A percentile compares a stretch with the other conserved stretches of the same genome.
Evolutionary conservation across 2,329 filamentous ascomycete genomes (phyloP).

Genomic region (Penicillium brasilianum): DNA sequence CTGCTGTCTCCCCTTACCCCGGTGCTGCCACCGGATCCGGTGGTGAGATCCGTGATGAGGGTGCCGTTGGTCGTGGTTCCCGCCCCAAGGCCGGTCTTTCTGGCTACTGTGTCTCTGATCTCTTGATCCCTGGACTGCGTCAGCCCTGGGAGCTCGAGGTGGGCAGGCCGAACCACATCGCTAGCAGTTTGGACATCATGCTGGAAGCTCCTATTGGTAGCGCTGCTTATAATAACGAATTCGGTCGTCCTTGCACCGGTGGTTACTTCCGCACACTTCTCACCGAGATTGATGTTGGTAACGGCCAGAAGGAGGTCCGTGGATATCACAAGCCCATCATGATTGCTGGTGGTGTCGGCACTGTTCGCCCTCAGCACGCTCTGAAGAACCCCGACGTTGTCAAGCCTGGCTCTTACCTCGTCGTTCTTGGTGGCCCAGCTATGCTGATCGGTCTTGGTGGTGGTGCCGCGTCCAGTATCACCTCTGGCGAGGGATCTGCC

Average conservation of each 20-base stretch:
- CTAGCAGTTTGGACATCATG: conserved; percentile 96
- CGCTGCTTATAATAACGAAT: conserved; percentile 97
- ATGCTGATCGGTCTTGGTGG: conserved; percentile 98
- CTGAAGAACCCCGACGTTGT: conserved; percentile 82
- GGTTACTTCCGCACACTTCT: conserved; percentile 93
- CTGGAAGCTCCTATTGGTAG: conserved; percentile 94
- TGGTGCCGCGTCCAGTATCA: conserved; percentile 89
- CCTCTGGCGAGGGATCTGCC: conserved; percentile 84
- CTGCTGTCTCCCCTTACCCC: conserved; percentile 89
- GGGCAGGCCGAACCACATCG: conserved; percentile 88
- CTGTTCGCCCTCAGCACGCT: conserved; percentile 86
- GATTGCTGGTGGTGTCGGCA: conserved; percentile 95
- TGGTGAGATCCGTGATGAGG: conserved; percentile 94
- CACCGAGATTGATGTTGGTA: conserved; percentile 66
- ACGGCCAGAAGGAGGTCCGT: conserved; percentile 71
- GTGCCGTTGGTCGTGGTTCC: conserved; percentile 89
- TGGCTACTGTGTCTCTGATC: conserved; percentile 94
- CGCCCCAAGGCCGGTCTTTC: conserved; percentile 88
- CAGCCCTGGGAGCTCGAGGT: conserved; percentile 92
- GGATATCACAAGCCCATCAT: conserved; percentile 99
- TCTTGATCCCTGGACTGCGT: conserved; percentile 80
- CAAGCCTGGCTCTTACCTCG: conserved; percentile 82
- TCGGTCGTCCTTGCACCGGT: conserved; percentile 84
- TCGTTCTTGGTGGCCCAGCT: conserved; percentile 92
- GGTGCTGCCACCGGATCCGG: conserved; percentile 95